Percentiles rank a stretch among this genome's conserved stretches.
phyloP scores from a whole-genome alignment of 176 grass and related monocot genomes.

The Cymbopogon citratus region DNA sequence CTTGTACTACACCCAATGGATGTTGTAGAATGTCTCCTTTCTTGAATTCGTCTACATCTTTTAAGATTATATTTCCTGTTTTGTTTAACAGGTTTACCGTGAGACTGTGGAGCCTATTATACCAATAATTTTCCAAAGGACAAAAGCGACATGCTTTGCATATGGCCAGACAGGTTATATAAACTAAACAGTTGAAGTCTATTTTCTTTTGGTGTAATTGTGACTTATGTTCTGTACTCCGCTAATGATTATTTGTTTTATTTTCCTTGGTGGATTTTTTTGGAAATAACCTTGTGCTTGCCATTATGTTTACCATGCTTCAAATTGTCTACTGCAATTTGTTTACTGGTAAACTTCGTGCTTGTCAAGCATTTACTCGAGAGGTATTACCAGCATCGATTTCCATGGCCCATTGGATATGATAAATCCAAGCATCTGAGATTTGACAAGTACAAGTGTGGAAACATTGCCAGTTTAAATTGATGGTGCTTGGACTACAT shows the following conservation, averaged over 20 bases:
- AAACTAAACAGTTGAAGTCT: not conserved
- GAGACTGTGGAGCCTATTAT: slow-evolving; percentile 57
- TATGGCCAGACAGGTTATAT: slow-evolving; percentile 73
- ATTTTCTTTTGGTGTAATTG: not conserved
- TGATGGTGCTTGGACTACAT: not conserved
- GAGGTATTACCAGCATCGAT: not conserved
- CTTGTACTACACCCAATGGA: not conserved
- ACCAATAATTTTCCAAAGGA: slow-evolving; percentile 61
- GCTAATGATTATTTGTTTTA: not conserved
- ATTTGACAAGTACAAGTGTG: not conserved
- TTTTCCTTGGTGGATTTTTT: not conserved
- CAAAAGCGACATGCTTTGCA: slow-evolving; percentile 74
- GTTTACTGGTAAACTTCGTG: not conserved
- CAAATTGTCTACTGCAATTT: not conserved
- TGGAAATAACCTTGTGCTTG: not conserved
- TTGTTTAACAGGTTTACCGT: slow-evolving; percentile 53
- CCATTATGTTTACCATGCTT: not conserved
- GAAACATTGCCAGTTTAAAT: not conserved
- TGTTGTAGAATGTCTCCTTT: slow-evolving; percentile 16
- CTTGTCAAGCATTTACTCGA: not conserved
- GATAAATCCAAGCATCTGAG: not conserved
- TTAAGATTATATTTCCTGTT: not conserved
- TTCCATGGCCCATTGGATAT: not conserved
- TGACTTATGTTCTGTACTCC: not conserved
- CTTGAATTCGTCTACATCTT: not conserved